Conservation (phyloP, 805 yeast genomes). For the Candida arabinofermentans region DNA sequence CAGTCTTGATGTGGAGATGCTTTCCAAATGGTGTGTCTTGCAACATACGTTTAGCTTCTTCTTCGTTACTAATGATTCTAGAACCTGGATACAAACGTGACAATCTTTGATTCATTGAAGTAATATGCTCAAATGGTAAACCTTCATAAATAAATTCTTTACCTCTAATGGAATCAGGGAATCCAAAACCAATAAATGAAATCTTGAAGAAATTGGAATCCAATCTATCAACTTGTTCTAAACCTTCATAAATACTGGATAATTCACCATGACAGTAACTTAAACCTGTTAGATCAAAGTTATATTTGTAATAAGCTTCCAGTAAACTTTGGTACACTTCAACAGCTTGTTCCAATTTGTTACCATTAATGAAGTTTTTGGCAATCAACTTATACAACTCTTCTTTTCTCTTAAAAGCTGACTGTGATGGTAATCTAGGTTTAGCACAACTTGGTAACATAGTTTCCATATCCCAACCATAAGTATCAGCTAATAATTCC, state of each 20-base stretch:
- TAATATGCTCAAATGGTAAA: slow-evolving; percentile 79
- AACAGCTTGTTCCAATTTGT: slow-evolving; percentile 74
- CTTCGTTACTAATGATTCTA: slow-evolving; percentile 52
- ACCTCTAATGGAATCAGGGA: slow-evolving; percentile 73
- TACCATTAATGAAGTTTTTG: slow-evolving; percentile 61
- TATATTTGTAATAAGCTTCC: slow-evolving; percentile 65
- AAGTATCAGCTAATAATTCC: slow-evolving; percentile 72
- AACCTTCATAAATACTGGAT: slow-evolving; percentile 60
- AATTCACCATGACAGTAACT: slow-evolving; percentile 66
- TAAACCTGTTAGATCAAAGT: slow-evolving; percentile 73
- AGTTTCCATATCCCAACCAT: slow-evolving; percentile 64
- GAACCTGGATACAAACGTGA: slow-evolving; percentile 80
- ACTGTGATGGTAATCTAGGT: slow-evolving; percentile 76
- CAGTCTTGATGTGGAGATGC: slow-evolving; percentile 65
- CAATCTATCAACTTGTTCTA: slow-evolving; percentile 66
- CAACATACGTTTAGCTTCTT: slow-evolving; percentile 48
- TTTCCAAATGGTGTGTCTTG: slow-evolving; percentile 63
- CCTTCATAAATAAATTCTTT: slow-evolving; percentile 83
- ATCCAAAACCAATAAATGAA: slow-evolving; percentile 77
- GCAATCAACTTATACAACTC: slow-evolving; percentile 67
- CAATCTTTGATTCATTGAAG: slow-evolving; percentile 75
- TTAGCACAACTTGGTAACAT: slow-evolving; percentile 51
- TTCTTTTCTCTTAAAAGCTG: slow-evolving; percentile 79
- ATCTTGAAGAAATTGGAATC: slow-evolving; percentile 78
- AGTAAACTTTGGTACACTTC: slow-evolving; percentile 74